Percentiles rank a stretch among this genome's conserved stretches.
Evolutionary conservation across 371 early-diverging fungal species (phyloP).

Genomic region (Saksenaea vasiformis): DNA sequence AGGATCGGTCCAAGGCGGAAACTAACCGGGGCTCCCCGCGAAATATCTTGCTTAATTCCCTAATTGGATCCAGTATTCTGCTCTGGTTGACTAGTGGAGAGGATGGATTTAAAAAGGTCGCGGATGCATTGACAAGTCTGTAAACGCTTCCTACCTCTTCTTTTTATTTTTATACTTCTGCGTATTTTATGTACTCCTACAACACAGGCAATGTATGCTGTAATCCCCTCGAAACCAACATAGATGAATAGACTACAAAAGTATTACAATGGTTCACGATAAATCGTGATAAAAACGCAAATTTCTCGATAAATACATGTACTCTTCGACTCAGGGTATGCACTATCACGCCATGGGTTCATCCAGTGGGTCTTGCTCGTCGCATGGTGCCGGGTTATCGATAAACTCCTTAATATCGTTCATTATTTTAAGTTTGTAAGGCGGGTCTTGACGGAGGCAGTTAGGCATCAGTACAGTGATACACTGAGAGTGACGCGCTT

Average conservation of each 20-base stretch:
- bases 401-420: slow-evolving; percentile 49
- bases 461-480: slow-evolving; percentile 46
- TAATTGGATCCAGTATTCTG: neutral
- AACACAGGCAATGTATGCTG: neutral
- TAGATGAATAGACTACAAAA: slow-evolving; percentile 1
- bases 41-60: neutral
- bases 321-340: neutral
- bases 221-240: neutral
- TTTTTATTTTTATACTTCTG: neutral
- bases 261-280: neutral
- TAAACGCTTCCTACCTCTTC: neutral
- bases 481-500: slow-evolving; percentile 45
- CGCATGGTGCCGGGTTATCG: slow-evolving; percentile 15
- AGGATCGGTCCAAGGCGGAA: neutral
- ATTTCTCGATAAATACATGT: neutral
- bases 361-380: neutral
- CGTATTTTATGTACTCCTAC: neutral
- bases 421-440: slow-evolving; percentile 27
- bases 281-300: neutral
- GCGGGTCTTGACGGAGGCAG: slow-evolving; percentile 23
- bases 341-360: slow-evolving; percentile 8
- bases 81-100: neutral
- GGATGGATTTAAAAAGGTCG: neutral
- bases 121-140: neutral
- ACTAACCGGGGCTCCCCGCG: neutral